A percentile compares a stretch with the other conserved stretches of the same genome.
Conservation (phyloP, 345 rosid species). For the Barbarea vulgaris region DNA sequence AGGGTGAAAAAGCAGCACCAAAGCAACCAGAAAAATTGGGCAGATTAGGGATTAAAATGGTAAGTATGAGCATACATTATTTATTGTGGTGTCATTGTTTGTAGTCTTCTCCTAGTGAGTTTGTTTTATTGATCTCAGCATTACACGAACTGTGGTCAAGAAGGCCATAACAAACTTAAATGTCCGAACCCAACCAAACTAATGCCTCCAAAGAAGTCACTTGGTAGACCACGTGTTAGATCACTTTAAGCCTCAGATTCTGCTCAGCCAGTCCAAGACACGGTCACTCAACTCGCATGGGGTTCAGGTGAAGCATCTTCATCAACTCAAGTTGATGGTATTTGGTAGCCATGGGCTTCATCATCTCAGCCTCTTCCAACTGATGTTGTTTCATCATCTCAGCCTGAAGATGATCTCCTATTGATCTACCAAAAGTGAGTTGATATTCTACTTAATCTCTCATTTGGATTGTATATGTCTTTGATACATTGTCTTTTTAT, state of each 20-base stretch:
- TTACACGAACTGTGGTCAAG: neutral
- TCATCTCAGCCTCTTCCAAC: neutral
- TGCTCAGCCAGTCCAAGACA: too few relatives aligned
- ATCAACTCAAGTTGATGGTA: too few relatives aligned
- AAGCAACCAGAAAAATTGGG: neutral
- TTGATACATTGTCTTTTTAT: too few relatives aligned
- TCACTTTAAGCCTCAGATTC: too few relatives aligned
- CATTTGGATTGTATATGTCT: too few relatives aligned
- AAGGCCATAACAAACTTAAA: neutral
- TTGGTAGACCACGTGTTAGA: too few relatives aligned
- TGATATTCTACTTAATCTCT: too few relatives aligned
- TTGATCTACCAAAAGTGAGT: neutral
- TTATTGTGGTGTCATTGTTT: neutral
- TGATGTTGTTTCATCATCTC: too few relatives aligned
- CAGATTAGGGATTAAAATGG: neutral
- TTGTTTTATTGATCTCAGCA: neutral
- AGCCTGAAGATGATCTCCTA: neutral
- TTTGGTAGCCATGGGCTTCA: too few relatives aligned
- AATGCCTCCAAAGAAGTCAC: too few relatives aligned
- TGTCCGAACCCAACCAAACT: neutral
- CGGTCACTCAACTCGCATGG: too few relatives aligned
- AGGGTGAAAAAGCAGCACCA: neutral
- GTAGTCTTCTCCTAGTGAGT: neutral
- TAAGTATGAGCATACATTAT: neutral
- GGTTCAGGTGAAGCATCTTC: too few relatives aligned